These are phyloP conservation scores for Drechslerella stenobrocha DNA, from an alignment of 2,329 filamentous ascomycete species.

Conservation along the genomic window DNA sequence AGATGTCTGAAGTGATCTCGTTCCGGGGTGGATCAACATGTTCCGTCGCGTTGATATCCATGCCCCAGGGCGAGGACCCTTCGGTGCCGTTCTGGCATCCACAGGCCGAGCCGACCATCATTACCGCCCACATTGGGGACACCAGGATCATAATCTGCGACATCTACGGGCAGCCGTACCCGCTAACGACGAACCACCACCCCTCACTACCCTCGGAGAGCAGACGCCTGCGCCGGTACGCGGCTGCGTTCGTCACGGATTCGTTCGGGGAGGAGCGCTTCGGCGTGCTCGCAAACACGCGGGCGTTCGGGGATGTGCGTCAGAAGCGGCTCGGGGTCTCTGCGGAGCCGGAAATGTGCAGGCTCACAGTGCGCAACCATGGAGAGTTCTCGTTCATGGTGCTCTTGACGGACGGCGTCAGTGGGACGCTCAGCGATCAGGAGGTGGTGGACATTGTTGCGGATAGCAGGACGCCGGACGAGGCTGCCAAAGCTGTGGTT, in stretches of 20 bases:
- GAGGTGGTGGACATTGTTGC: slow-evolving; percentile 96
- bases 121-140: slow-evolving; percentile 90
- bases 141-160: slow-evolving; percentile 88
- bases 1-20: slow-evolving; percentile 34
- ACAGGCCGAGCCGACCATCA: slow-evolving; percentile 75
- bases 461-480: slow-evolving; percentile 86
- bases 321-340: slow-evolving; percentile 91
- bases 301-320: slow-evolving; percentile 88
- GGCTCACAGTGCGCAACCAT: slow-evolving; percentile 71
- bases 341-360: slow-evolving; percentile 85
- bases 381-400: slow-evolving; percentile 89
- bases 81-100: slow-evolving; percentile 86
- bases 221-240: slow-evolving; percentile 79
- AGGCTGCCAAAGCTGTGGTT: slow-evolving; percentile 77
- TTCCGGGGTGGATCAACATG: slow-evolving; percentile 95
- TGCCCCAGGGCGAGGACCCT: slow-evolving; percentile 71
- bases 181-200: slow-evolving; percentile 88
- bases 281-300: slow-evolving; percentile 86
- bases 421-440: slow-evolving; percentile 81
- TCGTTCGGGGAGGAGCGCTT: slow-evolving; percentile 98
- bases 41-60: slow-evolving; percentile 85
- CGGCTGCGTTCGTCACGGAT: slow-evolving; percentile 85
- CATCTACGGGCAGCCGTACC: slow-evolving; percentile 78
- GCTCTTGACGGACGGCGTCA: slow-evolving; percentile 85
- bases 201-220: slow-evolving; percentile 84